Conservation (phyloP, 257 asterid genomes). For the Solanum neorickii region DNA sequence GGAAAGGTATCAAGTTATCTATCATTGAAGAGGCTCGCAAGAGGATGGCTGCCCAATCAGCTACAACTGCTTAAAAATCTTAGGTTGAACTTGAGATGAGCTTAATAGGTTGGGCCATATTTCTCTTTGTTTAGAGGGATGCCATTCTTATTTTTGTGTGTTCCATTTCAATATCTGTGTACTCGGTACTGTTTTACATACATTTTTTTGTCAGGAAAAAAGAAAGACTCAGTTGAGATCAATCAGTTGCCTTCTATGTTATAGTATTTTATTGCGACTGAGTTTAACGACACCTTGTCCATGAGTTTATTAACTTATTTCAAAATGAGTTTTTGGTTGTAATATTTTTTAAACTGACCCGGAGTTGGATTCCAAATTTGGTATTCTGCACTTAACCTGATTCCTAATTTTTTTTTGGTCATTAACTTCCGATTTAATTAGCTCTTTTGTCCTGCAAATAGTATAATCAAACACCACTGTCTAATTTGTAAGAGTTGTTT, state of each 20-base stretch:
- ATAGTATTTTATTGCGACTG: neutral
- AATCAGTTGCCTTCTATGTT: neutral
- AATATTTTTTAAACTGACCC: no score
- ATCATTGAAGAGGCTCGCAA: constrained; percentile 27
- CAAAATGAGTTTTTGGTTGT: no score
- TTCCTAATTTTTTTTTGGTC: neutral
- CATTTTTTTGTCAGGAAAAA: neutral
- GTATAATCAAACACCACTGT: no score
- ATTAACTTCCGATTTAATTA: neutral
- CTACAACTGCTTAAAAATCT: constrained; percentile 5
- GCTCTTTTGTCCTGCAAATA: no score
- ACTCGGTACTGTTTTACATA: neutral
- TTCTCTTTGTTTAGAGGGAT: neutral
- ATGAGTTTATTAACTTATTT: neutral
- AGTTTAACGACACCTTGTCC: neutral
- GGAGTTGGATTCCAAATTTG: no score
- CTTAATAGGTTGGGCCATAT: neutral
- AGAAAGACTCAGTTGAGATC: neutral
- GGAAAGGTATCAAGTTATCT: constrained; percentile 24
- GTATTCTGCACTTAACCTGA: no score
- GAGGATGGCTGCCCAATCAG: constrained; percentile 20
- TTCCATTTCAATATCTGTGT: neutral
- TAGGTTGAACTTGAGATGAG: neutral
- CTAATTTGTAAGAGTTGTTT: no score
- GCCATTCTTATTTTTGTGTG: neutral